These are phyloP conservation scores for Fonsecaea multimorphosa DNA, from an alignment of 2,329 filamentous ascomycete species.

Conservation along the genomic window DNA sequence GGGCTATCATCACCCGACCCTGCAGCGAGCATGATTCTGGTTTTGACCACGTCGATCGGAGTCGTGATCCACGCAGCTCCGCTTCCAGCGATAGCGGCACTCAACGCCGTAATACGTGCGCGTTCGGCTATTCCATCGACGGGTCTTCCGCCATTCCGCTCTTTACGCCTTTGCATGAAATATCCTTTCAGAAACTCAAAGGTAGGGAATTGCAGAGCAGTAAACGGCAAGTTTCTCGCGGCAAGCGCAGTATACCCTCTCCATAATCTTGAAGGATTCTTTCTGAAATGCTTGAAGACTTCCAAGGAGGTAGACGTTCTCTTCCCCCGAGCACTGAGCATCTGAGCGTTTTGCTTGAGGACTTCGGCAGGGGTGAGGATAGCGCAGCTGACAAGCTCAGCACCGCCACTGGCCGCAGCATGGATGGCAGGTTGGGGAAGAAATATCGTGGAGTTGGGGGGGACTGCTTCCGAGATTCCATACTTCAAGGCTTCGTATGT, in stretches of 20 bases:
- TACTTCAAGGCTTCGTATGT: constrained; percentile 82
- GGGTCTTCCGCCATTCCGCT: constrained; percentile 47
- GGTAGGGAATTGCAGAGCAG: constrained; percentile 84
- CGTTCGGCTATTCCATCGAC: constrained; percentile 64
- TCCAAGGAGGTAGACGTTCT: constrained; percentile 57
- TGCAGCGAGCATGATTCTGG: constrained; percentile 80
- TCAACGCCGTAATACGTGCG: constrained; percentile 72
- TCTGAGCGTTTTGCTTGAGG: constrained; percentile 92
- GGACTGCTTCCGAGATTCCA: constrained; percentile 60
- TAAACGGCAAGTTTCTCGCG: constrained; percentile 84
- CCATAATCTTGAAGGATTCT: constrained; percentile 63
- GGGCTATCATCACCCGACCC: constrained; percentile 44
- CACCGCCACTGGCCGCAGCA: constrained; percentile 73
- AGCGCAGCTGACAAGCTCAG: constrained; percentile 82
- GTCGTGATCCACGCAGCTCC: constrained; percentile 83
- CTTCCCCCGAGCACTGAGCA: constrained; percentile 57
- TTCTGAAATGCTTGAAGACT: constrained; percentile 63
- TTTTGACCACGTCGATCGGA: constrained; percentile 88
- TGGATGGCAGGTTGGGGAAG: constrained; percentile 74
- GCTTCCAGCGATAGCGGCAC: constrained; percentile 75
- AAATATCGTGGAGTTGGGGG: constrained; percentile 50
- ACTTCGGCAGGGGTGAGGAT: constrained; percentile 89
- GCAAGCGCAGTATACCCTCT: constrained; percentile 81
- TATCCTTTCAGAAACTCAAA: constrained; percentile 72
- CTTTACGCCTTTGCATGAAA: constrained; percentile 55